phyloP scores from a whole-genome alignment of 2,329 filamentous ascomycete species.

The Epichloe brachyelytri region DNA sequence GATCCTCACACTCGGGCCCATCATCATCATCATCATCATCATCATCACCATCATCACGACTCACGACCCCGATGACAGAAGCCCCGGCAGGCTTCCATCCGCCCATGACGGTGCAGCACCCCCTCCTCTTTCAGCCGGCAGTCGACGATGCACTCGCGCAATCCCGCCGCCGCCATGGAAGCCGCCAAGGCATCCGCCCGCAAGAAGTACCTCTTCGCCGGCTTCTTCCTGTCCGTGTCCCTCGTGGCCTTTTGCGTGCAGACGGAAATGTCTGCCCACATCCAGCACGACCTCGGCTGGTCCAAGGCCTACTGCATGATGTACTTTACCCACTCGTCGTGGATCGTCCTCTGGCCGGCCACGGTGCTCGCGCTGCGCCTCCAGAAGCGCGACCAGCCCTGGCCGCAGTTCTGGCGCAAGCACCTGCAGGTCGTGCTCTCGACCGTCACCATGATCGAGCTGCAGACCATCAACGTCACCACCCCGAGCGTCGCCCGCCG shows the following conservation, averaged over 20 bases:
- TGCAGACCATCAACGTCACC: slow-evolving; percentile 57
- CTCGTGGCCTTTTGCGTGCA: slow-evolving; percentile 84
- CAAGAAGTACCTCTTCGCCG: slow-evolving; percentile 78
- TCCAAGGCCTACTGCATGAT: slow-evolving; percentile 99
- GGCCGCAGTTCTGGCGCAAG: slow-evolving; percentile 71
- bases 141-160: slow-evolving; percentile 64
- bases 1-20: slow-evolving; percentile 8
- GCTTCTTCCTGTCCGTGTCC: slow-evolving; percentile 69
- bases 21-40: slow-evolving; percentile 4
- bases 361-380: slow-evolving; percentile 71
- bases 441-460: slow-evolving; percentile 70
- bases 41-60: slow-evolving; percentile 14
- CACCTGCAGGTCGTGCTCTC: slow-evolving; percentile 38
- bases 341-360: slow-evolving; percentile 76
- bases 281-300: slow-evolving; percentile 86
- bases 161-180: slow-evolving; percentile 38
- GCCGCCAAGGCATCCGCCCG: slow-evolving; percentile 37
- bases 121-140: slow-evolving; percentile 23
- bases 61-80: slow-evolving; percentile 13
- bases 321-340: slow-evolving; percentile 92
- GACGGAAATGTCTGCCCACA: slow-evolving; percentile 90
- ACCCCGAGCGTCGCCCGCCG: slow-evolving; percentile 23
- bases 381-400: slow-evolving; percentile 66
- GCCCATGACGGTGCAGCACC: slow-evolving; percentile 3
- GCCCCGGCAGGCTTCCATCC: slow-evolving; percentile 6